Base-by-base conservation (phyloP, 768 basidiomycete species). In the Termitomyces sp. region DNA sequence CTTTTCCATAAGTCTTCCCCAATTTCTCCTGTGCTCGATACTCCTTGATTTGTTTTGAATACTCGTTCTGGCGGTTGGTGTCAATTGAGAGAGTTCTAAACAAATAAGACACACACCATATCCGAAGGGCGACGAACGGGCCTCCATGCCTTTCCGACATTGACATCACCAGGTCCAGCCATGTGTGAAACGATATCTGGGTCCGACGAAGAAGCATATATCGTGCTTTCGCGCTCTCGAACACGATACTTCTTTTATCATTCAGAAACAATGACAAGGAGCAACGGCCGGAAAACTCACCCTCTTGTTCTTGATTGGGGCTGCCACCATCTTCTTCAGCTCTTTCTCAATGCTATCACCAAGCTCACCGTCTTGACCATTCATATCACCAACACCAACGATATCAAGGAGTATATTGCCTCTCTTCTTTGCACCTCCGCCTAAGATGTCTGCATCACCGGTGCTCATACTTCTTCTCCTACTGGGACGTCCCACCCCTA, bases 91-190 rank as follows among this genome's bases (percentile, higher is more conserved):
- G 55, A 56, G 59, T 44, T 50, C 46, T 17, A 51, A 55, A 21
- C 43, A 42, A 60, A 40, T 28, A 25, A 52, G 37, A 28, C 5
- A 25, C 81, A 54, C 62, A 95, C 95, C 89, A 98, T 96, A 66
- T 98, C 94, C 2, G 94, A 96, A 10, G 95, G 94, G 23, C 94
- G 76, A 61, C 92, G 80, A 30, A 98, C 86, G 14, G 86, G 79
- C 66, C 86, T 81, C 96, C 95, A 98, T 5, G 94, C 93, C 65
- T 74, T 82, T 1, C 92, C 91, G 25, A 76, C 72, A 65, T 94
- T 86, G 27, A 95, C 76, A 68, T 96, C 95, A 16, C 94, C 93
- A 40, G 89, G 88, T 25, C 82, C 79, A 47, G 78, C 76, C 67
- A 83, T 76, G 67, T 92, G 90, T 5, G 85, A 79, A 44, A 93